These are phyloP conservation scores for Tylopilus rubrobrunneus DNA, from an alignment of 768 basidiomycete genomes.

Conservation along the genomic window DNA sequence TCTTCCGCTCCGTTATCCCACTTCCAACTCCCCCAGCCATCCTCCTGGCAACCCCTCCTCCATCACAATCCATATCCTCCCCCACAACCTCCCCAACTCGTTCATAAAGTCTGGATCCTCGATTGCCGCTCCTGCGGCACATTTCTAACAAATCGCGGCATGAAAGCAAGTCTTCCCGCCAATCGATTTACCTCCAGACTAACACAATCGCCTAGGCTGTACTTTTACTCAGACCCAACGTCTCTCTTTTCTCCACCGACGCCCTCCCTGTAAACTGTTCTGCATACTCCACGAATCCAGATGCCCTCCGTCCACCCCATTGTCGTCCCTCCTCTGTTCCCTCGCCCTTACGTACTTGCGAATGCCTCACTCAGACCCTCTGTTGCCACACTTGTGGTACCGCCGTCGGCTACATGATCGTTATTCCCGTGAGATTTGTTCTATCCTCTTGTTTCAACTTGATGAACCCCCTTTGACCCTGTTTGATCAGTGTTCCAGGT, in stretches of 20 bases:
- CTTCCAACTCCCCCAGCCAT: slow-evolving; percentile 15
- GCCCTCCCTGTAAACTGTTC: slow-evolving; percentile 77
- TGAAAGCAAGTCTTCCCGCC: slow-evolving; percentile 55
- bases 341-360: slow-evolving; percentile 58
- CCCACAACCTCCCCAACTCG: slow-evolving; percentile 36
- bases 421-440: slow-evolving; percentile 47
- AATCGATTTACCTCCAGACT: neutral
- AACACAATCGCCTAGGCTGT: slow-evolving; percentile 54
- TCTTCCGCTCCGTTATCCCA: slow-evolving; percentile 29
- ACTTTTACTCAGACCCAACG: slow-evolving; percentile 73
- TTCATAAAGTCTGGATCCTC: slow-evolving; percentile 78
- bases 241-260: slow-evolving; percentile 81
- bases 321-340: slow-evolving; percentile 35
- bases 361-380: slow-evolving; percentile 79
- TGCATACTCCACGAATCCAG: slow-evolving; percentile 49
- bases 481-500: slow-evolving; percentile 53
- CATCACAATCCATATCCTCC: slow-evolving; percentile 42
- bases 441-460: slow-evolving; percentile 1
- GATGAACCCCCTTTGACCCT: slow-evolving; percentile 11
- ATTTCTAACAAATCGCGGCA: slow-evolving; percentile 80
- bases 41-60: slow-evolving; percentile 31
- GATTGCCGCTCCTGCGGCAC: slow-evolving; percentile 70
- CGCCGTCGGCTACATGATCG: slow-evolving; percentile 77
- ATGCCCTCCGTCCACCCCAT: slow-evolving; percentile 37
- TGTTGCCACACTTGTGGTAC: slow-evolving; percentile 78